Conservation (phyloP, 345 rosid genomes). For the Geranium brycei region DNA sequence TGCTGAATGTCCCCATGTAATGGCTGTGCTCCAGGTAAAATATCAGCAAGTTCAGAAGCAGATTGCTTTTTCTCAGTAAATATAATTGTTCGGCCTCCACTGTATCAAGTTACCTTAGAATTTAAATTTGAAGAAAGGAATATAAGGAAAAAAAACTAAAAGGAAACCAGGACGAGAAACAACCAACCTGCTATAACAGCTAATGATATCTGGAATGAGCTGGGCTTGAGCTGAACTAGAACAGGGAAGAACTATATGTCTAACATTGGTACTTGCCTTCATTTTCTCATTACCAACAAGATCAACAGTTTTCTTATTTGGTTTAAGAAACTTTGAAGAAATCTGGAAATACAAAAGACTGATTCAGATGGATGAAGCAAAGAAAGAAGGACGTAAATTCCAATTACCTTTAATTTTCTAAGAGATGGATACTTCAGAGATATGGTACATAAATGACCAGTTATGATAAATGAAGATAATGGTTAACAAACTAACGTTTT, state of each 20-base stretch:
- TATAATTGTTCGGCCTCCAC: slow-evolving; percentile 88
- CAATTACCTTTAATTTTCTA: too few relatives aligned
- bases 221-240: slow-evolving; percentile 53
- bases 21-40: slow-evolving; percentile 74
- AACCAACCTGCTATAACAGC: slow-evolving; percentile 79
- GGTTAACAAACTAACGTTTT: slow-evolving; percentile 39
- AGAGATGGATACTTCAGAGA: not conserved
- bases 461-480: not conserved
- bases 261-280: slow-evolving; percentile 90
- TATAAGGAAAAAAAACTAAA: too few relatives aligned
- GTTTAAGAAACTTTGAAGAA: slow-evolving; percentile 59
- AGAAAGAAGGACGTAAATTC: not conserved
- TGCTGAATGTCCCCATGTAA: slow-evolving; percentile 95
- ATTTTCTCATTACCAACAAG: slow-evolving; percentile 95
- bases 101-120: slow-evolving; percentile 16
- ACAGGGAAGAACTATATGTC: slow-evolving; percentile 83
- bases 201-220: slow-evolving; percentile 81
- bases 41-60: slow-evolving; percentile 81
- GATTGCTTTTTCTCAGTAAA: slow-evolving; percentile 80
- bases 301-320: slow-evolving; percentile 68
- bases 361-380: not conserved
- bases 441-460: too few relatives aligned
- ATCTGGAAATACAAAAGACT: slow-evolving; percentile 33
- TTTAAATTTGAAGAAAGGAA: not conserved
- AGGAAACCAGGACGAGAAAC: not conserved